Evolutionary conservation across 2,329 filamentous ascomycete genomes (phyloP), one percentile per base, ranked within the genome.

Genomic region (Fusarium longipes): DNA sequence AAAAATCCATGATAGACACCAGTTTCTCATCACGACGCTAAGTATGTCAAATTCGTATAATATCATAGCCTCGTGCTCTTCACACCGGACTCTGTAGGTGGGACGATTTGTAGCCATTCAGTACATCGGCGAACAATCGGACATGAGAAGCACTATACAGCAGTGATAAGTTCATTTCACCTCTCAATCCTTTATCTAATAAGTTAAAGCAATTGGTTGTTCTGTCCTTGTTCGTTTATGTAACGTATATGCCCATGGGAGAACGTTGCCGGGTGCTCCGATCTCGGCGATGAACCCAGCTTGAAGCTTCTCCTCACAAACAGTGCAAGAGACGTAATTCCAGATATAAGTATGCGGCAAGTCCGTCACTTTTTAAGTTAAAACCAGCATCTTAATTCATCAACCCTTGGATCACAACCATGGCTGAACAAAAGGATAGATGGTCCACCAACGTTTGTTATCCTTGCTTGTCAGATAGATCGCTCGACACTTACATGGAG

Each of bases 361-460:
- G 18, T 56, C 30, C 44, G 5, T 32, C 27, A n/a, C 40, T 44
- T 27, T 9, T 6, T 17, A 8, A 5, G 11, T 17, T 12, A 3
- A 1, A 11, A 4, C 35, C 48, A 39, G 12, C 11, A 17, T 4
- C 17, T 1, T 5, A 18, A n/a, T 20, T 17, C 8, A 44, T 24
- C 17, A 5, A 33, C 6, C 10, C 7, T 10, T 10, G 17, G 42
- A 22, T 24, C 29, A 20, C 11, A 57, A 56, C 18, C 15, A 75
- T 75, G 74, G 48, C 68, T 12, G 64, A 71, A 22, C 49, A 67
- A 33, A 71, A 75, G 48, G 75, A 76, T 60, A 59, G 62, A 18
- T 76, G 75, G 75, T 65, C 72, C 40, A 65, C 75, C 24, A 63
- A 63, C 42, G 74, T 74, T 65, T n/a, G 64, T 60, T 29, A 20